Conservation (phyloP, 208 protist genomes). For the Acanthamoeba rhysodes region DNA sequence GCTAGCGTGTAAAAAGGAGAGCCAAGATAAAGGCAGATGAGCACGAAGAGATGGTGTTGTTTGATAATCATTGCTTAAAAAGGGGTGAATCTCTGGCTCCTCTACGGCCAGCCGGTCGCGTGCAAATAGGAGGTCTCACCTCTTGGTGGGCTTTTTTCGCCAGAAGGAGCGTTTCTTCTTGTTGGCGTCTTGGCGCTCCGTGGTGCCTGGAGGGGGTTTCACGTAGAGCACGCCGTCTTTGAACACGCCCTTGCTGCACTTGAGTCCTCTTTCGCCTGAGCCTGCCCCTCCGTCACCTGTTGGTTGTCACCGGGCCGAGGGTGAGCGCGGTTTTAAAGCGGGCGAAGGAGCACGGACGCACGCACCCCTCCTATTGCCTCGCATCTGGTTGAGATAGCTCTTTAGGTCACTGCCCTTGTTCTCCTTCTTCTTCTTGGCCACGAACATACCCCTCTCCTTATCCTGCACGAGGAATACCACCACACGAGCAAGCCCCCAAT, state of each 20-base stretch:
- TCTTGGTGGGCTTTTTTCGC: background rate
- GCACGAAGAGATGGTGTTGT: no score
- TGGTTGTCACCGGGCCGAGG: background rate
- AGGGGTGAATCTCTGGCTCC: no score
- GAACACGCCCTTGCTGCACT: background rate
- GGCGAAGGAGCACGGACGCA: background rate
- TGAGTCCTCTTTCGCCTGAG: slow-evolving; percentile 5
- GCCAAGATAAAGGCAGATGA: no score
- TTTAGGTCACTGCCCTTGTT: background rate
- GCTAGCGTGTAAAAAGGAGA: no score
- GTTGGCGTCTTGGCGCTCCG: background rate
- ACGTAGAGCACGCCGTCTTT: slow-evolving; percentile 37
- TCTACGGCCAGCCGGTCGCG: no score
- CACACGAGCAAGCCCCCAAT: background rate
- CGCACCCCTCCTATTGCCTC: background rate
- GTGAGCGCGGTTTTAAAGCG: no score
- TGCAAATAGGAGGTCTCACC: no score
- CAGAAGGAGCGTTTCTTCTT: background rate
- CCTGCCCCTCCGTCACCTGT: background rate
- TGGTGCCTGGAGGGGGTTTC: slow-evolving; percentile 2
- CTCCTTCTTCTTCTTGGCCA: background rate
- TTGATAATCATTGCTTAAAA: no score
- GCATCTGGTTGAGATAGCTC: slow-evolving; percentile 3
- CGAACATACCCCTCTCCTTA: slow-evolving; percentile 12
- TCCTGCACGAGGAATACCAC: background rate